A percentile compares a stretch with the other conserved stretches of the same genome.
Conservation (phyloP, 495 filamentous ascomycete genomes). For the Neurospora terricola region DNA sequence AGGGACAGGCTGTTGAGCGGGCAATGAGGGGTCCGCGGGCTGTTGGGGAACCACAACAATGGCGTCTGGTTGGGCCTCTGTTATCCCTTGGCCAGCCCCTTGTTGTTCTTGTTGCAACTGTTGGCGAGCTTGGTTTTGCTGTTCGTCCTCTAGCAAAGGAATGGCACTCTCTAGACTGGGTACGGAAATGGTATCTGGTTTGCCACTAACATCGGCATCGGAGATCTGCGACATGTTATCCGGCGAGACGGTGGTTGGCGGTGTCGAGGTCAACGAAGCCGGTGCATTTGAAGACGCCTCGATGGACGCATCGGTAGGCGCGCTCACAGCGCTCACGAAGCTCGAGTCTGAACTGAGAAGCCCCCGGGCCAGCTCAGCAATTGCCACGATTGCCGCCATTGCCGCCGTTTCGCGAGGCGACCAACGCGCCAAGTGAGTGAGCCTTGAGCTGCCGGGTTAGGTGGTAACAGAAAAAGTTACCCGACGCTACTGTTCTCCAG, state of each 20-base stretch:
- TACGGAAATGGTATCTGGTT: constrained; percentile 9
- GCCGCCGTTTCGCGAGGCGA: constrained; percentile 1
- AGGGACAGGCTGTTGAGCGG: background rate
- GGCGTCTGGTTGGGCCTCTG: constrained; percentile 22
- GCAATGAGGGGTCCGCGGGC: background rate
- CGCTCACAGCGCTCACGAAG: constrained; percentile 21
- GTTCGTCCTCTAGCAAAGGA: constrained; percentile 4
- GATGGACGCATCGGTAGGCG: constrained; percentile 1
- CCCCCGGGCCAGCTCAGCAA: constrained; percentile 10
- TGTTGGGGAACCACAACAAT: constrained; percentile 25
- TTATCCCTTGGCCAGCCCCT: constrained; percentile 9
- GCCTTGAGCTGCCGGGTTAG: background rate
- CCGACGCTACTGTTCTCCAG: background rate
- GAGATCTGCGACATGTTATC: constrained; percentile 37
- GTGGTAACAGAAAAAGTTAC: background rate
- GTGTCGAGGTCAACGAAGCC: constrained; percentile 38
- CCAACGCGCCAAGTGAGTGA: background rate
- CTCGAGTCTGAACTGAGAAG: constrained; percentile 17
- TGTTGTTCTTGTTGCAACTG: constrained; percentile 11
- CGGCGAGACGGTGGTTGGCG: constrained; percentile 34
- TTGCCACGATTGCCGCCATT: constrained; percentile 10
- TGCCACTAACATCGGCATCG: constrained; percentile 18
- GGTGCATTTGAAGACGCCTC: constrained; percentile 29
- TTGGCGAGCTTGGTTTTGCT: constrained; percentile 10
- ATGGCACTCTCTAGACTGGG: constrained; percentile 15